These are phyloP conservation scores for Endothia cerciana DNA, from an alignment of 2,329 filamentous ascomycete genomes.

Conservation along the genomic window DNA sequence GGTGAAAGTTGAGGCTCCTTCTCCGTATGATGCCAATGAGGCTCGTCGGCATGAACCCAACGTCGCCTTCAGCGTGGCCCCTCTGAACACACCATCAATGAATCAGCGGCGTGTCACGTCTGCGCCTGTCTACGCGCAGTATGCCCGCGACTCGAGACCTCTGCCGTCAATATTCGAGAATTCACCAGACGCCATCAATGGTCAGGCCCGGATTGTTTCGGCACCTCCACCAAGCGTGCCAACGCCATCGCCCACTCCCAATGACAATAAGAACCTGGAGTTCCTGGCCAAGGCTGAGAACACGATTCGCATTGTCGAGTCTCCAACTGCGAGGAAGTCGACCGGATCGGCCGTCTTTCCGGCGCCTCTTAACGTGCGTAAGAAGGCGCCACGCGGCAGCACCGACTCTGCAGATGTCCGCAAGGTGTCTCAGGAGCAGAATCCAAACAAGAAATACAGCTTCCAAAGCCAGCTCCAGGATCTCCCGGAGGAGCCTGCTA, in stretches of 20 bases:
- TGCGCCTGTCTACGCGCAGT: constrained; percentile 52
- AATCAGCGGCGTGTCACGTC: constrained; percentile 53
- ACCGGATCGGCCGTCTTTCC: constrained; percentile 41
- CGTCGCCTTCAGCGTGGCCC: constrained; percentile 17
- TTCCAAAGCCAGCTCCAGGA: constrained; percentile 21
- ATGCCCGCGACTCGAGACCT: constrained; percentile 42
- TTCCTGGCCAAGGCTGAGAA: constrained; percentile 50
- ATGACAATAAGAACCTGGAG: constrained; percentile 46
- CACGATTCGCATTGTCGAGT: constrained; percentile 60
- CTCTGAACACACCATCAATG: constrained; percentile 21
- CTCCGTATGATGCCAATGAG: neutral
- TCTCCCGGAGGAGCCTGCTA: constrained; percentile 31
- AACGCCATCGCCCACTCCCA: constrained; percentile 27
- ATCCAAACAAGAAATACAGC: constrained; percentile 36
- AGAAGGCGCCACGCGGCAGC: constrained; percentile 37
- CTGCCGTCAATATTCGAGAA: constrained; percentile 57
- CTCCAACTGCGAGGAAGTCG: constrained; percentile 44
- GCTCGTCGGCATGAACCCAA: neutral
- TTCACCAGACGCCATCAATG: constrained; percentile 33
- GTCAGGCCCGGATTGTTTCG: constrained; percentile 51
- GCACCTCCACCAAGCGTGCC: constrained; percentile 42
- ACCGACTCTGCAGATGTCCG: neutral
- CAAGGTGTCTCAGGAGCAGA: constrained; percentile 26
- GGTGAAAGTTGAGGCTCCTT: constrained; percentile 21
- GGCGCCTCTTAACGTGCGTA: constrained; percentile 47